Percentiles rank a stretch among this genome's conserved stretches.
Evolutionary conservation across 2,329 filamentous ascomycete genomes (phyloP).

Genomic region (Ophiostoma sp.): DNA sequence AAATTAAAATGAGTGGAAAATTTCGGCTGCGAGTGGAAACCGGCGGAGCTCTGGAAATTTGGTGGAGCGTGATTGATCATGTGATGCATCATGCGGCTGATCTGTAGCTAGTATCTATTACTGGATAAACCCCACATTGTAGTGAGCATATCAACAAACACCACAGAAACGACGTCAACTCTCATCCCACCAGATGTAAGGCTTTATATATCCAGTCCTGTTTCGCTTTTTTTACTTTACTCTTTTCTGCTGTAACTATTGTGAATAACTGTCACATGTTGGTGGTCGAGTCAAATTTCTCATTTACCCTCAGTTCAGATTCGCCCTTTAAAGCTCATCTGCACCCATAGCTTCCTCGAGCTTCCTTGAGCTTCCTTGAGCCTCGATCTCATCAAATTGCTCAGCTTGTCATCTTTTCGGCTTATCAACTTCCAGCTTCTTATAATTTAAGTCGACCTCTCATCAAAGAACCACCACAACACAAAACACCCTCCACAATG

Average conservation of each 20-base stretch:
- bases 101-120: neutral
- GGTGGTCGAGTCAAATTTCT: neutral
- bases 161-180: neutral
- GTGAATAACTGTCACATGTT: neutral
- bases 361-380: neutral
- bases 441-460: neutral
- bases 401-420: neutral
- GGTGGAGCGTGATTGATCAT: neutral
- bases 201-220: neutral
- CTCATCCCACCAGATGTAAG: neutral
- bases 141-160: neutral
- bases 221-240: neutral
- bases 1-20: constrained; percentile 13
- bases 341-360: neutral
- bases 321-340: neutral
- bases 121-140: neutral
- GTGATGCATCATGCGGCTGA: neutral
- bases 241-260: neutral
- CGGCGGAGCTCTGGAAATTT: neutral
- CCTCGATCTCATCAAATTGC: neutral
- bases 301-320: neutral
- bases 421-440: neutral
- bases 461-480: neutral
- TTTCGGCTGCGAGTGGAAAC: neutral
- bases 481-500: constrained; percentile 37